phyloP scores from a whole-genome alignment of 768 basidiomycete genomes.

The Stropharia rugosoannulata region DNA sequence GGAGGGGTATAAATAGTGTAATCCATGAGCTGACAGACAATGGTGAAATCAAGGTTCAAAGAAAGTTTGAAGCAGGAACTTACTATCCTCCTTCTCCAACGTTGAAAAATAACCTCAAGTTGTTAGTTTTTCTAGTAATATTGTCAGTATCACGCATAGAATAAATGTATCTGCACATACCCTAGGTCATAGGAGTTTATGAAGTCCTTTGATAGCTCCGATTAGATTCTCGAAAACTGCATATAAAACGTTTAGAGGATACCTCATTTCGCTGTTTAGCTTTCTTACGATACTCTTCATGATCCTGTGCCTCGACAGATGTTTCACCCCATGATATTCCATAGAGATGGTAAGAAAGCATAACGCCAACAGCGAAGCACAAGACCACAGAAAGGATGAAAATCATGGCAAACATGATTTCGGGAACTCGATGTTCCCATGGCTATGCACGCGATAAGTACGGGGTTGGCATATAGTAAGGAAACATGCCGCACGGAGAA shows the following conservation, averaged over 20 bases:
- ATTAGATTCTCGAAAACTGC: not conserved
- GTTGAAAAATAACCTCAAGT: slow-evolving; percentile 87
- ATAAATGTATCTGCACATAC: slow-evolving; percentile 29
- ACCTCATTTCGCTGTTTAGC: slow-evolving; percentile 74
- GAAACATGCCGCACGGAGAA: slow-evolving; percentile 35
- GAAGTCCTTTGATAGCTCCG: slow-evolving; percentile 52
- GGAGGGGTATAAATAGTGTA: slow-evolving; percentile 82
- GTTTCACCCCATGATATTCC: slow-evolving; percentile 78
- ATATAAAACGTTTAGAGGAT: slow-evolving; percentile 17
- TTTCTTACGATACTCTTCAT: slow-evolving; percentile 69
- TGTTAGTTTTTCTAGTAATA: slow-evolving; percentile 47
- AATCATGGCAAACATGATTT: slow-evolving; percentile 64
- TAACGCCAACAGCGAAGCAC: slow-evolving; percentile 68
- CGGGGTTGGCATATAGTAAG: slow-evolving; percentile 35
- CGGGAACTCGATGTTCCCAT: slow-evolving; percentile 69
- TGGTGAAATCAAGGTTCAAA: not conserved
- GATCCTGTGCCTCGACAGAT: slow-evolving; percentile 87
- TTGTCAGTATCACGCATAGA: not conserved
- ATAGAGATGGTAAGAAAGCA: slow-evolving; percentile 75
- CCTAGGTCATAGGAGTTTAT: slow-evolving; percentile 93
- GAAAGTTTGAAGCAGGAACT: slow-evolving; percentile 28
- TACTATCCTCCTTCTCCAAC: slow-evolving; percentile 79
- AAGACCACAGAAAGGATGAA: slow-evolving; percentile 80
- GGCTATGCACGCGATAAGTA: slow-evolving; percentile 10
- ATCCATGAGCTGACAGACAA: slow-evolving; percentile 54